Percentiles rank a stretch among this genome's conserved stretches.
phyloP scores from a whole-genome alignment of 2,329 filamentous ascomycete genomes.

The Herpotrichia juniperi region DNA sequence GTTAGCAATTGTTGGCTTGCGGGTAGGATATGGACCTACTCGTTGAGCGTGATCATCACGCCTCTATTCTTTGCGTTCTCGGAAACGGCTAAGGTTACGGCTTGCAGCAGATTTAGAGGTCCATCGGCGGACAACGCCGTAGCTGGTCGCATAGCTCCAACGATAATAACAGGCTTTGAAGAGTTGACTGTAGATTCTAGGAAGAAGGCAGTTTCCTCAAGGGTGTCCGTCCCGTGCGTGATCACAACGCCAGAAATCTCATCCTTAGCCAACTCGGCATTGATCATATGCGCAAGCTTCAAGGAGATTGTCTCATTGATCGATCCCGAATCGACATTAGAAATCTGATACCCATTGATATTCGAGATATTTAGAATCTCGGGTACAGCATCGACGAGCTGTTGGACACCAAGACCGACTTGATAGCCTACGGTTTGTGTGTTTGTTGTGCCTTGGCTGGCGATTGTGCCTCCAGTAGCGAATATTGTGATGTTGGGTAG shows the following conservation, averaged over 20 bases:
- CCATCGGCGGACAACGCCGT: slow-evolving; percentile 69
- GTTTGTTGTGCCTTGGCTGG: slow-evolving; percentile 56
- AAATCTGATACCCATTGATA: slow-evolving; percentile 55
- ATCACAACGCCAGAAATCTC: slow-evolving; percentile 59
- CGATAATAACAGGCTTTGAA: slow-evolving; percentile 64
- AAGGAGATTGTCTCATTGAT: slow-evolving; percentile 58
- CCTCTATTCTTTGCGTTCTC: slow-evolving; percentile 57
- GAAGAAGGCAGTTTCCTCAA: slow-evolving; percentile 70
- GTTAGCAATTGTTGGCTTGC: background rate
- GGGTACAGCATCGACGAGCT: slow-evolving; percentile 62
- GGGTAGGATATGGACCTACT: slow-evolving; percentile 35
- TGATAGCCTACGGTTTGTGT: slow-evolving; percentile 63
- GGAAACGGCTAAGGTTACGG: slow-evolving; percentile 61
- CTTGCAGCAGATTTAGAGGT: slow-evolving; percentile 66
- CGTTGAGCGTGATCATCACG: slow-evolving; percentile 66
- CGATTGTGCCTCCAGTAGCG: slow-evolving; percentile 65
- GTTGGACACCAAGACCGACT: slow-evolving; percentile 56
- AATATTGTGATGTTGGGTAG: slow-evolving; percentile 65
- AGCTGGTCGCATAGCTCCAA: slow-evolving; percentile 68
- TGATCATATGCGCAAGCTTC: slow-evolving; percentile 56
- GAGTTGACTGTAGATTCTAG: slow-evolving; percentile 63
- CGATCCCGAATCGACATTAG: slow-evolving; percentile 41
- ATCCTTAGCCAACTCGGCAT: slow-evolving; percentile 54
- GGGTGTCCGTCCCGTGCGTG: slow-evolving; percentile 70
- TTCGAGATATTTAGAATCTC: slow-evolving; percentile 62